Base-by-base conservation (phyloP, 306 rosid genomes). In the Argentina anserina region DNA sequence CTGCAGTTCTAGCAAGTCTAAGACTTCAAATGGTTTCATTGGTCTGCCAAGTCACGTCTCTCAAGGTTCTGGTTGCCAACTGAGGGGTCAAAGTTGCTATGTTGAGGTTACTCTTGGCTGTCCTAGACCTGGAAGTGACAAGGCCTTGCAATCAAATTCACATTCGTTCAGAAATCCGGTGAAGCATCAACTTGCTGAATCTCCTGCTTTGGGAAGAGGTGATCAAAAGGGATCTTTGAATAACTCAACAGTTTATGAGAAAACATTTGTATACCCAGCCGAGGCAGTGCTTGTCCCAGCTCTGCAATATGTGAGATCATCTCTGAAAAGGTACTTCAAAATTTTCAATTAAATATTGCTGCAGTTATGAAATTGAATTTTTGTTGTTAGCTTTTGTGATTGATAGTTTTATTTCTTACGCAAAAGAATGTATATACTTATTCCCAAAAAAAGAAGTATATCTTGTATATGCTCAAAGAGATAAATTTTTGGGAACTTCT, bases 221-320 rank as follows among this genome's bases (percentile, higher is more conserved):
- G 96, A 91, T 76, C 86, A 83, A 46, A 91, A 80, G 85, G 96
- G 94, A 78, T 78, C 87, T 66, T 60, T 63, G 18, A 84, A 87
- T 70, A 83, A 85, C 72, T 71, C 81, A 59, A 70, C 88, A 49
- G 80, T 77, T 80, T 80, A 81, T 80, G 90, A 84, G 76, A 94
- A 85, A 74, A 88, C 90, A 74, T 89, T 91, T 82, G 82, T 94
- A 62, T 94, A 91, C 83, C 95, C 99, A 23, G 83, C 96, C 17
- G 97, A 91, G 83, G 92, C 97, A 26, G 97, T 94, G 76, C 89
- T 94, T 77, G 93, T 89, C 71, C 97, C 97, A 26, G 76, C 92
- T 73, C 80, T 89, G 80, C 96, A 85, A 64, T 84, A 82, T 81
- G 88, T 91, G 42, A 86, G 90, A 80, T 89, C 95, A 37, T 94